Evolutionary conservation across 352 stramenopile species (phyloP).

Genomic region (Elongisporangium undulatum): DNA sequence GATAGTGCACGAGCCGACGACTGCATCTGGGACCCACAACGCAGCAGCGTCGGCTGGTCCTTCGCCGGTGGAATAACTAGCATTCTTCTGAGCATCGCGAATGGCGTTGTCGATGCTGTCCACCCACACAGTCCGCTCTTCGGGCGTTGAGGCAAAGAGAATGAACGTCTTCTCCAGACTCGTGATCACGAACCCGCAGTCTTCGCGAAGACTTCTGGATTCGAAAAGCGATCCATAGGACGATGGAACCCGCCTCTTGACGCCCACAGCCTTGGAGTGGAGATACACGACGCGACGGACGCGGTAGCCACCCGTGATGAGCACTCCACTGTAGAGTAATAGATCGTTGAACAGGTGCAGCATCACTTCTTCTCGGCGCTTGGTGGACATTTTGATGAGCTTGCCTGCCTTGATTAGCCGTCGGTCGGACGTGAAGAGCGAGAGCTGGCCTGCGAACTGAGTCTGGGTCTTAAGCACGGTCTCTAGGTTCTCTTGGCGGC

Average conservation of each 20-base stretch:
- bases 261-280: constrained; percentile 62
- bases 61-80: constrained; percentile 19
- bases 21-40: constrained; percentile 70
- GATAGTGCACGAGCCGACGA: constrained; percentile 62
- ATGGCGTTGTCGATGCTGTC: constrained; percentile 48
- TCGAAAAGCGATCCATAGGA: constrained; percentile 50
- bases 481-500: constrained; percentile 77
- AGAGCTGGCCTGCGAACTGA: constrained; percentile 67
- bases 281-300: constrained; percentile 68
- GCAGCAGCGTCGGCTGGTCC: constrained; percentile 53
- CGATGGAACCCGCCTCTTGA: constrained; percentile 50
- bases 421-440: constrained; percentile 61
- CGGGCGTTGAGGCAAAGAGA: constrained; percentile 51
- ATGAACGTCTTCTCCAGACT: constrained; percentile 84
- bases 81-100: constrained; percentile 36
- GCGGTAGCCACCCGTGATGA: constrained; percentile 71
- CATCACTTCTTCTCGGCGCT: constrained; percentile 75
- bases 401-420: constrained; percentile 59
- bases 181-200: constrained; percentile 73
- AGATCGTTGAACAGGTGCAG: constrained; percentile 87
- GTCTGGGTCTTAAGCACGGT: constrained; percentile 75
- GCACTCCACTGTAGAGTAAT: constrained; percentile 73
- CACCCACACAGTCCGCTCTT: constrained; percentile 52
- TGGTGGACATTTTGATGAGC: constrained; percentile 82
- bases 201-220: constrained; percentile 28